Percentiles rank a stretch among this genome's conserved stretches.
Evolutionary conservation across 176 grass and related monocot genomes (phyloP).

Genomic region (Ampelocalamus luodianensis): DNA sequence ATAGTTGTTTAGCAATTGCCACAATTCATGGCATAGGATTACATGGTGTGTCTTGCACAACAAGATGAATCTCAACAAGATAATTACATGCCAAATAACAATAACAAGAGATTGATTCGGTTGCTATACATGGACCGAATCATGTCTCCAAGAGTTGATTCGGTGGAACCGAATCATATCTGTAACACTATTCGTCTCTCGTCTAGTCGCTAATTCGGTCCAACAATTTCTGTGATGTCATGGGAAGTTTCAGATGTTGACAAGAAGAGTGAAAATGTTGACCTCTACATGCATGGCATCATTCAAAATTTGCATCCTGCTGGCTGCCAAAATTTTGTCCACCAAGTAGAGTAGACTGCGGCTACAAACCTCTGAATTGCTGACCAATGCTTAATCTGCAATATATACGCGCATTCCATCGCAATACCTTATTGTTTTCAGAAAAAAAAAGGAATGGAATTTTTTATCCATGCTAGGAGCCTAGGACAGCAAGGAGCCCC

Average conservation of each 20-base stretch:
- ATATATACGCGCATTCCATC: not conserved
- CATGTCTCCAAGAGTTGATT: too few relatives aligned
- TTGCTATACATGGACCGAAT: too few relatives aligned
- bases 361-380: slow-evolving; percentile 21
- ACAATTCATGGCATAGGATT: too few relatives aligned
- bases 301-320: slow-evolving; percentile 27
- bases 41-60: too few relatives aligned
- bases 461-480: not conserved
- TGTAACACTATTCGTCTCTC: too few relatives aligned
- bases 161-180: too few relatives aligned
- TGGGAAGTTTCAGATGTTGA: slow-evolving; percentile 28
- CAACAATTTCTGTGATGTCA: slow-evolving; percentile 15
- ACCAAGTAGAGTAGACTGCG: slow-evolving; percentile 3
- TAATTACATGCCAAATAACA: too few relatives aligned
- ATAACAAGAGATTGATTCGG: too few relatives aligned
- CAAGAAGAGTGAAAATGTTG: slow-evolving; percentile 19
- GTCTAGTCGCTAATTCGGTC: too few relatives aligned
- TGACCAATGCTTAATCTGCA: not conserved
- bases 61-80: too few relatives aligned
- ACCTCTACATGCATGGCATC: slow-evolving; percentile 1
- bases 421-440: not conserved
- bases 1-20: too few relatives aligned
- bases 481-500: not conserved
- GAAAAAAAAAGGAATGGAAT: not conserved
- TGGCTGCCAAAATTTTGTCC: slow-evolving; percentile 19